These are phyloP conservation scores for Canavalia gladiata DNA, from an alignment of 306 rosid genomes.

Conservation along the genomic window DNA sequence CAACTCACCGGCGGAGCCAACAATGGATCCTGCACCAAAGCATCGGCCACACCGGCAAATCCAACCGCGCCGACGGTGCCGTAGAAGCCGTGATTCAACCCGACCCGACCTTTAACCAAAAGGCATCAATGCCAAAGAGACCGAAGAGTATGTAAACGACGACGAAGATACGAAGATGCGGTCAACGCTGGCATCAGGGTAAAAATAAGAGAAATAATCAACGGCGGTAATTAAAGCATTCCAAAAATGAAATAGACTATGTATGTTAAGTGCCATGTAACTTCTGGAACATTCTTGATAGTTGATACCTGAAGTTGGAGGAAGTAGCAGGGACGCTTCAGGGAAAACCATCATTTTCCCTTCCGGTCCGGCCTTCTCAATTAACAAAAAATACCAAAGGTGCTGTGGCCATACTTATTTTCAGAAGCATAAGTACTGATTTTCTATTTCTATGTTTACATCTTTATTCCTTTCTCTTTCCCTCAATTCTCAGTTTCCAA, in stretches of 20 bases:
- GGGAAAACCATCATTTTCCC: slow-evolving; percentile 17
- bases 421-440: too few species aligned
- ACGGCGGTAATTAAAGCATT: slow-evolving; percentile 92
- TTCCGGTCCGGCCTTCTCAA: too few species aligned
- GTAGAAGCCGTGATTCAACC: slow-evolving; percentile 73
- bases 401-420: too few species aligned
- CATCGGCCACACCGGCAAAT: slow-evolving; percentile 73
- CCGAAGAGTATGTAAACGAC: slow-evolving; percentile 71
- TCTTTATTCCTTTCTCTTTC: too few species aligned
- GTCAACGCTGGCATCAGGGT: slow-evolving; percentile 85
- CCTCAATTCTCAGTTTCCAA: too few species aligned
- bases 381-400: too few species aligned
- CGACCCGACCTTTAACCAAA: slow-evolving; percentile 79
- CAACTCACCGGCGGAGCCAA: slow-evolving; percentile 88
- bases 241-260: slow-evolving; percentile 85
- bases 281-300: slow-evolving; percentile 55
- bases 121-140: slow-evolving; percentile 65
- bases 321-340: slow-evolving; percentile 45
- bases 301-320: neutral
- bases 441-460: too few species aligned
- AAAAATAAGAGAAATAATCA: slow-evolving; percentile 85
- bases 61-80: slow-evolving; percentile 65
- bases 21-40: slow-evolving; percentile 75
- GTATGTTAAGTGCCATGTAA: slow-evolving; percentile 69
- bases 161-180: slow-evolving; percentile 70